Percentiles rank a stretch among this genome's conserved stretches.
Conservation (phyloP, 2,329 filamentous ascomycete genomes). For the Fusarium euwallaceae region DNA sequence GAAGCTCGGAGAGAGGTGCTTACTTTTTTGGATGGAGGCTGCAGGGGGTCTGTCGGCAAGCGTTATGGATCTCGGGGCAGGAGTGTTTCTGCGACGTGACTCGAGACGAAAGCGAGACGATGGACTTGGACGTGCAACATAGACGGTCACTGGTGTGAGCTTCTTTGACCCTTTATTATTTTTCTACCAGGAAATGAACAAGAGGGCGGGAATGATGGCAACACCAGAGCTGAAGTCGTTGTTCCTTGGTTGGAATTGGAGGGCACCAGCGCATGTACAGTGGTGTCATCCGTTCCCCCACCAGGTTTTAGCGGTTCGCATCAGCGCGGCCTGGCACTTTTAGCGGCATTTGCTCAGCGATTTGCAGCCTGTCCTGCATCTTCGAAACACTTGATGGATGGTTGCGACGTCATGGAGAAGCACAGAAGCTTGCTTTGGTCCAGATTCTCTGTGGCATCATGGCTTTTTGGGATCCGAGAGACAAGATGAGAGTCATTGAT, state of each 20-base stretch:
- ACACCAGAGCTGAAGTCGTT: conserved; percentile 2
- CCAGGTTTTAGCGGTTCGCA: conserved; percentile 28
- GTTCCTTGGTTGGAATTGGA: conserved; percentile 39
- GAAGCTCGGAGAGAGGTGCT: conserved; percentile 23
- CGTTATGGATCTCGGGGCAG: conserved; percentile 22
- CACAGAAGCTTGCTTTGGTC: conserved; percentile 41
- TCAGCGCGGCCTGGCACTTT: conserved; percentile 13
- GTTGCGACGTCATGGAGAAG: conserved; percentile 43
- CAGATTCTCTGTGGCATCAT: conserved; percentile 15
- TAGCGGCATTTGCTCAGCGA: conserved; percentile 20
- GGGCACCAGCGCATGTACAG: conserved; percentile 24
- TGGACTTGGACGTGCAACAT: not conserved
- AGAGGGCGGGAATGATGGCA: conserved; percentile 11
- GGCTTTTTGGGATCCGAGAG: conserved; percentile 2
- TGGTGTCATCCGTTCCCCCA: conserved; percentile 41
- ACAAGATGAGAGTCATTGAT: conserved; percentile 22
- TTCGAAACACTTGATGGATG: conserved; percentile 36
- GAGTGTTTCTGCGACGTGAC: conserved; percentile 39
- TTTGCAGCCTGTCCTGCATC: conserved; percentile 31
- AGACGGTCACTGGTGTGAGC: conserved; percentile 3
- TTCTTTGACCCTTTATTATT: conserved; percentile 31
- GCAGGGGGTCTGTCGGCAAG: conserved; percentile 31
- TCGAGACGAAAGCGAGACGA: conserved; percentile 34
- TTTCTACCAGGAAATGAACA: conserved; percentile 2
- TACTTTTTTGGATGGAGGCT: conserved; percentile 17